phyloP scores from a whole-genome alignment of 1,284 basidiomycete genomes.

The Cronartium quercuum region DNA sequence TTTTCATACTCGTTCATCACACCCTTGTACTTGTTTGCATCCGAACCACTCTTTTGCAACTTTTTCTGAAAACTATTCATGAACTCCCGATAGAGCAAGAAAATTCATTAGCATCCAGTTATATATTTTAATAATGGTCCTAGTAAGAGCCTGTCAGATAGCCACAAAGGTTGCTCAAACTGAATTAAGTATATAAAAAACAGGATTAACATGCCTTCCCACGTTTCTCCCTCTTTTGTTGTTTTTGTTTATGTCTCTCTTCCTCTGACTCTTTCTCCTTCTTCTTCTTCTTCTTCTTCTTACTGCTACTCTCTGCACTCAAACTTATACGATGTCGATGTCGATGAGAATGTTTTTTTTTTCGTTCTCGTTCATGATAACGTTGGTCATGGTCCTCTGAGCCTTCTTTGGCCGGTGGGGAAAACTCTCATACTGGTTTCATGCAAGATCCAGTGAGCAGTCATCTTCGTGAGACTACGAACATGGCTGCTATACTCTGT shows the following conservation, averaged over 20 bases:
- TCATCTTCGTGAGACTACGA: no score
- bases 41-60: constrained; percentile 7
- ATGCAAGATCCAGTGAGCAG: no score
- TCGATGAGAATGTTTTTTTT: constrained; percentile 16
- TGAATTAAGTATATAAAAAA: background rate
- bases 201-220: constrained; percentile 1
- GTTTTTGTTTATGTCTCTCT: constrained; percentile 20
- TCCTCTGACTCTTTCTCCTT: constrained; percentile 12
- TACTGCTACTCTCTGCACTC: constrained; percentile 2
- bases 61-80: background rate
- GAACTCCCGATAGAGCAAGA: no score
- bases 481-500: no score
- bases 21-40: constrained; percentile 55
- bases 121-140: background rate
- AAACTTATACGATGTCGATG: constrained; percentile 20
- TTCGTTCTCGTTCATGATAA: no score
- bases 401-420: no score
- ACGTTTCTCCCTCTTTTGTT: constrained; percentile 3
- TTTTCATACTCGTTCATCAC: constrained; percentile 72
- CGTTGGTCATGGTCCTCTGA: no score
- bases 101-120: background rate
- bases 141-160: background rate
- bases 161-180: background rate
- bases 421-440: no score
- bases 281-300: constrained; percentile 6